These are phyloP conservation scores for Trichothecium roseum DNA, from an alignment of 2,329 filamentous ascomycete genomes.

Conservation along the genomic window DNA sequence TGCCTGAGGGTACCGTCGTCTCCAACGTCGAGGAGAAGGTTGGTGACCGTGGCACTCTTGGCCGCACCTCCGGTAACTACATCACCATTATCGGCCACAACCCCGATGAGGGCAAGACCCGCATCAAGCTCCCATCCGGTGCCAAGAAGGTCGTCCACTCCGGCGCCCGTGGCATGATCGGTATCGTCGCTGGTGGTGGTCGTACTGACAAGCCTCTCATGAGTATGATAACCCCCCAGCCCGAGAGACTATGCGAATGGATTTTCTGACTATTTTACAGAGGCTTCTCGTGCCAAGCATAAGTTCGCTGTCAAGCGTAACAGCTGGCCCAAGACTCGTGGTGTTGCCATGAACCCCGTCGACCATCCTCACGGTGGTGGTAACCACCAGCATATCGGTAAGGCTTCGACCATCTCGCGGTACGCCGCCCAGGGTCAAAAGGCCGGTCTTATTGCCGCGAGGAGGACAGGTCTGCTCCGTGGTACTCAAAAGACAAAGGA, in stretches of 20 bases:
- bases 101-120: conserved; percentile 98
- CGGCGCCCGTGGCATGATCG: conserved; percentile 93
- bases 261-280: conserved; percentile 31
- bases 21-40: conserved; percentile 99
- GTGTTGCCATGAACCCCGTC: conserved; percentile 99
- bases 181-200: conserved; percentile 98
- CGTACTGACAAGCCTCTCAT: conserved; percentile 99
- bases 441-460: conserved; percentile 99
- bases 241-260: conserved; percentile 1
- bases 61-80: conserved; percentile 98
- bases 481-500: conserved; percentile 99
- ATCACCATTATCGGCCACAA: conserved; percentile 97
- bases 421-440: conserved; percentile 98
- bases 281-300: conserved; percentile 99
- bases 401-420: conserved; percentile 98
- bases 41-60: conserved; percentile 92
- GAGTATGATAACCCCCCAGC: conserved; percentile 45
- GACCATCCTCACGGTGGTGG: conserved; percentile 98
- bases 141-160: conserved; percentile 98
- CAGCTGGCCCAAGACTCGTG: conserved; percentile 99
- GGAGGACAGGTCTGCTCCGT: conserved; percentile 98
- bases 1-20: conserved; percentile 98
- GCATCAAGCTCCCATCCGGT: conserved; percentile 97
- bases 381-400: conserved; percentile 99
- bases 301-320: conserved; percentile 99